A percentile compares a stretch with the other conserved stretches of the same genome.
Evolutionary conservation across 2,329 filamentous ascomycete genomes (phyloP).

Genomic region (Periconia sp.): DNA sequence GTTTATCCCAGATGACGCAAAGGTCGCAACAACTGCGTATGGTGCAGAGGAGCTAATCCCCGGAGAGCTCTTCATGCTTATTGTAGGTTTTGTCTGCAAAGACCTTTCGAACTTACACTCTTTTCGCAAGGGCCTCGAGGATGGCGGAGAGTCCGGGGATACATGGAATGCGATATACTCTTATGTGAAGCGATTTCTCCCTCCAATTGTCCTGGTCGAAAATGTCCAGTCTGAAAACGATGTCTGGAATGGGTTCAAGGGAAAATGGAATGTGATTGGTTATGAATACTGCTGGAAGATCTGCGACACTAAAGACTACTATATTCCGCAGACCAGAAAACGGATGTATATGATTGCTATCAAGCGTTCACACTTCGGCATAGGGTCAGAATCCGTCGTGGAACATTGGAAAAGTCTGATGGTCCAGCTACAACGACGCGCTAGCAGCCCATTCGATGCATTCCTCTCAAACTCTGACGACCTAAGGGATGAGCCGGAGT

Average conservation of each 20-base stretch:
- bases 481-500: conserved; percentile 58
- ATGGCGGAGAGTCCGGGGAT: conserved; percentile 67
- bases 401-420: conserved; percentile 55
- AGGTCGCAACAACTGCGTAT: conserved; percentile 67
- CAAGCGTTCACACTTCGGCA: conserved; percentile 31
- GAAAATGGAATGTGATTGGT: conserved; percentile 54
- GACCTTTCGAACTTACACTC: conserved; percentile 74
- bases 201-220: conserved; percentile 72
- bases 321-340: conserved; percentile 70
- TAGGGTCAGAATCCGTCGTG: conserved; percentile 16
- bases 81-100: conserved; percentile 78
- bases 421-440: conserved; percentile 57
- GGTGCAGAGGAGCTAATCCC: conserved; percentile 66
- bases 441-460: conserved; percentile 66
- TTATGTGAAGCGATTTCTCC: conserved; percentile 63
- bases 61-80: conserved; percentile 64
- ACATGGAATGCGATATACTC: conserved; percentile 68
- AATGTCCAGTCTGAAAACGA: conserved; percentile 64
- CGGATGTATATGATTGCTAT: conserved; percentile 57
- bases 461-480: conserved; percentile 65
- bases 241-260: conserved; percentile 63
- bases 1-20: conserved; percentile 54
- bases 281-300: conserved; percentile 61
- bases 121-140: conserved; percentile 56
- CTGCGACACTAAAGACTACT: conserved; percentile 74